These are phyloP conservation scores for Sesbania bispinosa DNA, from an alignment of 306 rosid species.

Conservation along the genomic window DNA sequence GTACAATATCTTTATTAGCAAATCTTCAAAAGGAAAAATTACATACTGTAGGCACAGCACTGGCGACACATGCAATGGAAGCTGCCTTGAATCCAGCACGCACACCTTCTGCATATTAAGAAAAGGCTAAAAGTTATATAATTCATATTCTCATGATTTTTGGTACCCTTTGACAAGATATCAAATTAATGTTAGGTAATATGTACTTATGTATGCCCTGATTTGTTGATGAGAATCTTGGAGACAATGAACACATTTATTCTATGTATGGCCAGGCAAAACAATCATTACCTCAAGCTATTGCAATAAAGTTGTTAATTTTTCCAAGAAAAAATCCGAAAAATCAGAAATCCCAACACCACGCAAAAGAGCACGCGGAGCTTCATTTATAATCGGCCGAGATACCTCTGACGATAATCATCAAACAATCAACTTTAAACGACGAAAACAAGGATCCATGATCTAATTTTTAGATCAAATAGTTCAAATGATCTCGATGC, in stretches of 20 bases:
- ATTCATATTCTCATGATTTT: not conserved
- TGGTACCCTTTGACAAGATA: not conserved
- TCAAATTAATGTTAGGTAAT: not conserved
- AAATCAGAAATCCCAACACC: not conserved
- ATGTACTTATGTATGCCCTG: not conserved
- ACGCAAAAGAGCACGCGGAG: not conserved
- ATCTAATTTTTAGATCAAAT: not conserved
- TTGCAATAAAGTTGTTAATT: not conserved
- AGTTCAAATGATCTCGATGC: too few relatives aligned
- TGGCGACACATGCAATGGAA: constrained; percentile 45
- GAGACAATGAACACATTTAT: not conserved
- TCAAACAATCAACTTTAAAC: not conserved
- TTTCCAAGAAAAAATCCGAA: not conserved
- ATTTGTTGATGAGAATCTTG: not conserved
- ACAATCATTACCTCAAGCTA: not conserved
- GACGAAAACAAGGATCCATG: not conserved
- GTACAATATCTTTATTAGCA: not conserved
- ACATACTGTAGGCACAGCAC: constrained; percentile 79
- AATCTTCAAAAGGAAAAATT: not conserved
- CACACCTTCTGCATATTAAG: constrained; percentile 67
- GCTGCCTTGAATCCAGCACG: constrained; percentile 82
- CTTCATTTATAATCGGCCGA: not conserved
- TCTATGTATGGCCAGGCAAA: not conserved
- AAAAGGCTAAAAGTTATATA: constrained; percentile 13
- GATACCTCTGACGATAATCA: not conserved